Evolutionary conservation across 2,329 filamentous ascomycete genomes (phyloP), one percentile per base, ranked within the genome.

Genomic region (Lachnellula willkommii): DNA sequence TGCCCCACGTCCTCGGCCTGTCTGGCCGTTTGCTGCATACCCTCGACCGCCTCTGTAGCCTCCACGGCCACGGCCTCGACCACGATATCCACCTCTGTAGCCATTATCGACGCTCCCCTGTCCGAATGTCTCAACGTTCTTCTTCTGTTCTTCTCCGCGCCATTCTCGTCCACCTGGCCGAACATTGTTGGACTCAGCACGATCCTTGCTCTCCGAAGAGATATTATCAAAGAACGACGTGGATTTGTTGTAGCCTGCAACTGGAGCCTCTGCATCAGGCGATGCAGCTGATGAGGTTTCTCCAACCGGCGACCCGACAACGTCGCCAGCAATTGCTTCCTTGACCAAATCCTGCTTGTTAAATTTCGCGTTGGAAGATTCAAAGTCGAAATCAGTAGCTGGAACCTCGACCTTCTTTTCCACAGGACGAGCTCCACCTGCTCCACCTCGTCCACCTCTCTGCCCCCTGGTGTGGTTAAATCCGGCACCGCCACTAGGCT

Each of bases 171-270:
- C 91, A 55, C 88, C 87, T n/a, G 84, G 79, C 70, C 84, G 83
- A 4, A 80, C 80, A 43, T 77, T 80, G 11, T 81, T 80, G 40
- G 85, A 85, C 59, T 93, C 89, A 51, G 89, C 85, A 45, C 94
- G 84, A 63, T 99, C 94, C 72, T 89, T 95, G 60, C 89, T 82
- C 70, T 99, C 94, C 63, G 90, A 95, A 1, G 90, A 95, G 62
- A 99, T 96, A 72, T 99, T 96, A 74, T 99, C 94, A 69, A 99
- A 99, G 79, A 99, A 99, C 1, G 90, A 96, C 3, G 77, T 84
- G 5, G 85, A 80, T 74, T 91, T 96, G 77, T 96, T 93, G 75
- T 99, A 99, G 0, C 83, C 80, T 37, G 77, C 74, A 6, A 77
- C 78, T 12, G 73, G 6, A 76, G 74, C 71, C 1, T 78, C 71